A percentile compares a stretch with the other conserved stretches of the same genome.
Conservation (phyloP, 2,329 filamentous ascomycete species). For the Ophiostoma fasciatum region DNA sequence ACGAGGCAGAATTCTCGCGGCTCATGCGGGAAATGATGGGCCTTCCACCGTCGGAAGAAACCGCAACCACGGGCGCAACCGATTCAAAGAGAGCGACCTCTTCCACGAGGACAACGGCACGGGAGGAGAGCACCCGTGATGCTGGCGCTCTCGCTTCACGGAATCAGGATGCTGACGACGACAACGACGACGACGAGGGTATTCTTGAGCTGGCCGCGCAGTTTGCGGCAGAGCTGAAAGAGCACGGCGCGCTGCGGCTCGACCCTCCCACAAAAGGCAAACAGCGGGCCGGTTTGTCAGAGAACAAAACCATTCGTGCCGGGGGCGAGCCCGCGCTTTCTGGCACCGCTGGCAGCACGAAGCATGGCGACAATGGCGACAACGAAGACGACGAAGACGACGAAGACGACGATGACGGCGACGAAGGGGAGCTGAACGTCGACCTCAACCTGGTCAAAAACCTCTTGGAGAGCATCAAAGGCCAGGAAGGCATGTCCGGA, state of each 20-base stretch:
- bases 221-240: conserved; percentile 60
- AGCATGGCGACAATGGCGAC: no score
- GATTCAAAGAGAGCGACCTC: not conserved
- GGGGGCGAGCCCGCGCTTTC: not conserved
- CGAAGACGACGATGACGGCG: conserved; percentile 19
- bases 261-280: conserved; percentile 22
- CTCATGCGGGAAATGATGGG: conserved; percentile 95
- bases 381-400: no score
- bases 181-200: conserved; percentile 31
- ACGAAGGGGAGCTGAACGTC: conserved; percentile 51
- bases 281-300: conserved; percentile 17
- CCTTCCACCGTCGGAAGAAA: conserved; percentile 22
- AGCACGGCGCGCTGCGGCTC: conserved; percentile 49
- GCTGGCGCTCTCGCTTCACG: no score
- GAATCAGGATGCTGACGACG: not conserved
- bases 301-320: conserved; percentile 5
- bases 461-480: conserved; percentile 81
- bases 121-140: no score
- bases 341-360: no score
- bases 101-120: not conserved
- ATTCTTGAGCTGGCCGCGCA: conserved; percentile 48
- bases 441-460: conserved; percentile 86
- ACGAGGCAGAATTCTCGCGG: conserved; percentile 68
- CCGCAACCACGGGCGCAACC: not conserved
- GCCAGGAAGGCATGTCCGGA: conserved; percentile 71